Percentiles rank a stretch among this genome's conserved stretches.
Conservation (phyloP, 768 basidiomycete genomes). For the Rhizopogon rudus region DNA sequence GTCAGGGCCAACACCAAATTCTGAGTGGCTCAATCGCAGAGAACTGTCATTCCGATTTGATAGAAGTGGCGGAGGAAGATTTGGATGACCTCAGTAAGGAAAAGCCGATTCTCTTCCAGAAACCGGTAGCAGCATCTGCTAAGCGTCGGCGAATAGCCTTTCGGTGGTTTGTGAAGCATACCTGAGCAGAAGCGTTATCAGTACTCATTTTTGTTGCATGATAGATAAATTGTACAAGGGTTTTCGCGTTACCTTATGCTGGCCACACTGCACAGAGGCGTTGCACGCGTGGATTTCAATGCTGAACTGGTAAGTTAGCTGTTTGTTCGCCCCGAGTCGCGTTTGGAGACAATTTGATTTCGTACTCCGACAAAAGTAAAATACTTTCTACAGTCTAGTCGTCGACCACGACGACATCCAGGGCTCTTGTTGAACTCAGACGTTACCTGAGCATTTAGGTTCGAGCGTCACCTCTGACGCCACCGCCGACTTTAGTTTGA, state of each 20-base stretch:
- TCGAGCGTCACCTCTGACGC: too few relatives aligned
- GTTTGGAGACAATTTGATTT: neutral
- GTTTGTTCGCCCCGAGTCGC: neutral
- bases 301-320: slow-evolving; percentile 2
- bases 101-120: slow-evolving; percentile 20
- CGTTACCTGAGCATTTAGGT: too few relatives aligned
- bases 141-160: slow-evolving; percentile 18
- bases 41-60: too few relatives aligned
- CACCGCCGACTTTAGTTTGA: too few relatives aligned
- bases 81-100: slow-evolving; percentile 12
- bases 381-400: too few relatives aligned
- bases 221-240: neutral
- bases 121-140: slow-evolving; percentile 13
- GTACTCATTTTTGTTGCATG: neutral
- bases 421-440: too few relatives aligned
- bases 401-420: too few relatives aligned
- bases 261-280: slow-evolving; percentile 7
- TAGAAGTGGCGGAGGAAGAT: slow-evolving; percentile 1
- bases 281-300: slow-evolving; percentile 7
- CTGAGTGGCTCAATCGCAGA: too few relatives aligned
- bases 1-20: too few relatives aligned
- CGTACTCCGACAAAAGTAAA: too few relatives aligned
- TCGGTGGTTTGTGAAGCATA: slow-evolving; percentile 16
- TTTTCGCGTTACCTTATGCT: slow-evolving; percentile 5
- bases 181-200: slow-evolving; percentile 21